Percentiles rank a stretch among this genome's conserved stretches.
Conservation (phyloP, 2,329 filamentous ascomycete species). For the Fusarium nurragi region DNA sequence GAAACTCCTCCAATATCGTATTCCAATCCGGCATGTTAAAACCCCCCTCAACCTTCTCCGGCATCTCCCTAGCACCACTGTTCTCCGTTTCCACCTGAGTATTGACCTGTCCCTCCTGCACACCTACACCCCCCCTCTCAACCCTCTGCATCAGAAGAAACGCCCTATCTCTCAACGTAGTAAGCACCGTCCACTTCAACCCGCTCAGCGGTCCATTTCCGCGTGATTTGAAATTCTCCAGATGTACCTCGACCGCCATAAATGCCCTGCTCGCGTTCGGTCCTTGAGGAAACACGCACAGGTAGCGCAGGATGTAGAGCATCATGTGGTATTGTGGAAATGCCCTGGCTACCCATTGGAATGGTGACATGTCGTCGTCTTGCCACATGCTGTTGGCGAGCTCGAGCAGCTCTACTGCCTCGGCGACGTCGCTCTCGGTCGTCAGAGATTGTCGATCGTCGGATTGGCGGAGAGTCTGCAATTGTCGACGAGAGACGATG, state of each 20-base stretch:
- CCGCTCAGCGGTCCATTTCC: conserved; percentile 11
- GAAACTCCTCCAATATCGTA: conserved; percentile 45
- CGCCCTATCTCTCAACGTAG: conserved; percentile 47
- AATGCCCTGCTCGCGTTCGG: conserved; percentile 48
- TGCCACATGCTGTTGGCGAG: conserved; percentile 41
- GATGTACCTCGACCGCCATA: conserved; percentile 32
- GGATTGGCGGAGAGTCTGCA: conserved; percentile 41
- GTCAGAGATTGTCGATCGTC: conserved; percentile 33
- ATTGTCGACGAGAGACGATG: conserved; percentile 59
- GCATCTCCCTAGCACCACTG: background rate
- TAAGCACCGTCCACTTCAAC: conserved; percentile 47
- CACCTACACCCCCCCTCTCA: background rate
- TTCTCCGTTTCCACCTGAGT: background rate
- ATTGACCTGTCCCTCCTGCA: background rate
- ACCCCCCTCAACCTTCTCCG: conserved; percentile 4
- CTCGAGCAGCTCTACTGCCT: conserved; percentile 50
- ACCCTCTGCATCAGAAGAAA: conserved; percentile 31
- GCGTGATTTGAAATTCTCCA: background rate
- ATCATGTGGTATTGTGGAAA: conserved; percentile 56
- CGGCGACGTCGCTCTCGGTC: conserved; percentile 47
- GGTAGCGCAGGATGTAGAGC: conserved; percentile 55
- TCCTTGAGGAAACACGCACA: conserved; percentile 52
- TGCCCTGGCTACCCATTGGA: conserved; percentile 51
- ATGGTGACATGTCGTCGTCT: conserved; percentile 52
- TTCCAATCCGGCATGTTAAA: conserved; percentile 44